Percentiles rank a stretch among this genome's conserved stretches.
phyloP scores from a whole-genome alignment of 2,329 filamentous ascomycete species.

The Fusarium longipes region DNA sequence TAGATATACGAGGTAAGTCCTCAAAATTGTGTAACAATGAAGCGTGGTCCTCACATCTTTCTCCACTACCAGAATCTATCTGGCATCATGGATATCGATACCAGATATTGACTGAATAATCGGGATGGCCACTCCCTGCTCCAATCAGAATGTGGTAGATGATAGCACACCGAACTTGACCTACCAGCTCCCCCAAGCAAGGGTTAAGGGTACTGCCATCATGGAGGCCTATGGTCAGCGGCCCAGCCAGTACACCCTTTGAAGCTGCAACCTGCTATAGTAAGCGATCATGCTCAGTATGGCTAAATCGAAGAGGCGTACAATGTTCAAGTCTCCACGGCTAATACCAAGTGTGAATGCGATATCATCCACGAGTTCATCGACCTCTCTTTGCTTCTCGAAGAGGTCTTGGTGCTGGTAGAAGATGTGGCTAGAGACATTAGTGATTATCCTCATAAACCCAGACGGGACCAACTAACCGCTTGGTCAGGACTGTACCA shows the following conservation, averaged over 20 bases:
- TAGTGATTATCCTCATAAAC: neutral
- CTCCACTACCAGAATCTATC: constrained; percentile 80
- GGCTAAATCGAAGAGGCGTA: constrained; percentile 52
- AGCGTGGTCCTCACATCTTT: constrained; percentile 70
- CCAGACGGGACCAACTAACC: constrained; percentile 55
- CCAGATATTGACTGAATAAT: constrained; percentile 59
- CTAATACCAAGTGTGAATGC: constrained; percentile 75
- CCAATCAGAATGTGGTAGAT: constrained; percentile 20
- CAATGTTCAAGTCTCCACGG: constrained; percentile 76
- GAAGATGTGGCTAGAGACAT: constrained; percentile 74
- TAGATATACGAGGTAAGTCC: constrained; percentile 49
- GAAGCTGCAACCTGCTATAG: constrained; percentile 71
- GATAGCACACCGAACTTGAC: neutral
- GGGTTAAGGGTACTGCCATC: constrained; percentile 56
- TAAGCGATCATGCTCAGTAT: constrained; percentile 13
- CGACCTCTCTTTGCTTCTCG: constrained; percentile 73
- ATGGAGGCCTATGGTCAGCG: constrained; percentile 58
- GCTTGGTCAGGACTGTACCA: constrained; percentile 69
- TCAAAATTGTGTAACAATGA: neutral
- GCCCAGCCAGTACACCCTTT: constrained; percentile 77
- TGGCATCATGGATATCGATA: constrained; percentile 61
- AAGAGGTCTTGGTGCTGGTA: constrained; percentile 82
- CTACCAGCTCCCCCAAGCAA: constrained; percentile 47
- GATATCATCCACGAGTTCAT: constrained; percentile 78
- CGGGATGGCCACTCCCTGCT: constrained; percentile 71